A percentile compares a stretch with the other conserved stretches of the same genome.
These are phyloP conservation scores for Chalara sp. DNA, from an alignment of 2,329 filamentous ascomycete genomes.

Conservation along the genomic window DNA sequence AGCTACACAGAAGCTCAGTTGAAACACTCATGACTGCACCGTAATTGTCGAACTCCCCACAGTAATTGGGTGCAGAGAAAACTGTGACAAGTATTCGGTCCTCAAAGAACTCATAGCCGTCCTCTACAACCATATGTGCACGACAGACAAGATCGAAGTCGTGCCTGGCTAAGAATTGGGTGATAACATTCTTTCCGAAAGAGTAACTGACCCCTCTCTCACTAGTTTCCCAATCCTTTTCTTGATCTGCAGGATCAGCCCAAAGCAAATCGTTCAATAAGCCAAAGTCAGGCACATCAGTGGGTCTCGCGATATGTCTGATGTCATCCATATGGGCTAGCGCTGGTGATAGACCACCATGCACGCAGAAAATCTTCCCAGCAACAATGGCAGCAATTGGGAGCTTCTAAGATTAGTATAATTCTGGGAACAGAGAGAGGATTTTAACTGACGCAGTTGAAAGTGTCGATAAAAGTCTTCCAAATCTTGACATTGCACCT, in stretches of 20 bases:
- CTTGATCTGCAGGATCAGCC: slow-evolving; percentile 98
- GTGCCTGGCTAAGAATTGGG: slow-evolving; percentile 87
- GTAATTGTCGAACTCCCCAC: slow-evolving; percentile 98
- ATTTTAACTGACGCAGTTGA: slow-evolving; percentile 57
- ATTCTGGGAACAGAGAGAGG: background rate
- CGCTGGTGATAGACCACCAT: slow-evolving; percentile 87
- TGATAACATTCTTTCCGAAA: slow-evolving; percentile 97
- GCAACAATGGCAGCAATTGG: slow-evolving; percentile 96
- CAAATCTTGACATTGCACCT: slow-evolving; percentile 95
- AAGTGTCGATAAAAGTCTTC: slow-evolving; percentile 97
- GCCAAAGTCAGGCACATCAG: slow-evolving; percentile 95
- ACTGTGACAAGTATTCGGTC: slow-evolving; percentile 93
- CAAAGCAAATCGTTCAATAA: slow-evolving; percentile 91
- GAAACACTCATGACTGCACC: slow-evolving; percentile 98
- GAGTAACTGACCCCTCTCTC: slow-evolving; percentile 97
- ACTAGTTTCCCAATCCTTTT: slow-evolving; percentile 95
- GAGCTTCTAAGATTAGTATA: slow-evolving; percentile 35
- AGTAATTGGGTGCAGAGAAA: slow-evolving; percentile 98
- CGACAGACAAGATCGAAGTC: slow-evolving; percentile 97
- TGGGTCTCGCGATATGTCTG: slow-evolving; percentile 87
- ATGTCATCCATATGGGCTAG: slow-evolving; percentile 98
- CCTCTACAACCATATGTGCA: slow-evolving; percentile 98
- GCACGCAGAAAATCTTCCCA: slow-evolving; percentile 95
- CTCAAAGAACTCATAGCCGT: slow-evolving; percentile 98
- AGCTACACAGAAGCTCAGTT: slow-evolving; percentile 87